Conservation (phyloP, 768 basidiomycete species). For the Podaxis pistillaris region DNA sequence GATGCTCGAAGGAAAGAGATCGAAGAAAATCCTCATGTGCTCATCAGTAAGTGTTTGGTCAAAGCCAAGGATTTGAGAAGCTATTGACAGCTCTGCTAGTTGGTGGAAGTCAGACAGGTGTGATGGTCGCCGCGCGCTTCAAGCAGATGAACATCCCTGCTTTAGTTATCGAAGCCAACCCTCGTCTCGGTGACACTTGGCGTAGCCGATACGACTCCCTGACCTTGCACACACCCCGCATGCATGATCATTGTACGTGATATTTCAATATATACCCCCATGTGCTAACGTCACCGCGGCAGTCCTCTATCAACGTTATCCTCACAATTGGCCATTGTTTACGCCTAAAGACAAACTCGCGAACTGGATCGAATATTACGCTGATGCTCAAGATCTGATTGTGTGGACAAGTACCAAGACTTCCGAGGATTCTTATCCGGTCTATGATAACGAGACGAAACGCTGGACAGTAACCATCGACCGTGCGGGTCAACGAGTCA, state of each 20-base stretch:
- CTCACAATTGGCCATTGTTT: slow-evolving; percentile 4
- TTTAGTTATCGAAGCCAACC: slow-evolving; percentile 1
- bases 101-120: slow-evolving; percentile 2
- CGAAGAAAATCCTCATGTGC: slow-evolving; percentile 4
- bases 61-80: background rate
- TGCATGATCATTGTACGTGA: slow-evolving; percentile 9
- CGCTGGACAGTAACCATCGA: slow-evolving; percentile 9
- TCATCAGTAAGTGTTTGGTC: slow-evolving; percentile 1
- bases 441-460: slow-evolving; percentile 2
- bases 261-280: background rate
- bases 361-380: slow-evolving; percentile 12
- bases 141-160: slow-evolving; percentile 12
- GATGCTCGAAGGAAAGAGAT: background rate
- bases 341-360: slow-evolving; percentile 11
- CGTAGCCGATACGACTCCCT: slow-evolving; percentile 9
- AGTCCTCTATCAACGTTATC: slow-evolving; percentile 11
- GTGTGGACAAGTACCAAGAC: slow-evolving; percentile 10
- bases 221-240: slow-evolving; percentile 6
- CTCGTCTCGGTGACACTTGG: slow-evolving; percentile 10
- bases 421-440: background rate
- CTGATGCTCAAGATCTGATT: slow-evolving; percentile 1
- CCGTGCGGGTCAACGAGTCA: slow-evolving; percentile 3
- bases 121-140: slow-evolving; percentile 9
- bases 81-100: background rate
- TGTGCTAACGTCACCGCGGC: background rate